These are phyloP conservation scores for Flaveria linearis DNA, from an alignment of 129 eudicot species.

Conservation along the genomic window DNA sequence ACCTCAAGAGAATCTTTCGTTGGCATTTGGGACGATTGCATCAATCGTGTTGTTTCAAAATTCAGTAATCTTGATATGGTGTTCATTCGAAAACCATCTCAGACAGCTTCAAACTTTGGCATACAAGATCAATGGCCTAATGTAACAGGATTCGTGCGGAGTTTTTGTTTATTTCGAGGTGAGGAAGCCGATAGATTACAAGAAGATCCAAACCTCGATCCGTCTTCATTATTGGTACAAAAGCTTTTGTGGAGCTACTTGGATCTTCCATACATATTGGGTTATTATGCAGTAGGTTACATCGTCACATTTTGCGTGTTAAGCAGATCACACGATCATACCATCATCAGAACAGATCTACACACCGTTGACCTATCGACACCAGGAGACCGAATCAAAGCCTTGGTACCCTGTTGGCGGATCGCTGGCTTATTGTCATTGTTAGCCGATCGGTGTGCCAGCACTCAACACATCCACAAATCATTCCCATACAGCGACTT, in stretches of 20 bases:
- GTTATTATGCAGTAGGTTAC: constrained; percentile 68
- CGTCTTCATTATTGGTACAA: constrained; percentile 49
- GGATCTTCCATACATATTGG: constrained; percentile 68
- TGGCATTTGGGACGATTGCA: constrained; percentile 81
- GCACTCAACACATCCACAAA: constrained; percentile 28
- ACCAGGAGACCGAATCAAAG: constrained; percentile 59
- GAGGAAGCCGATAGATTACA: constrained; percentile 62
- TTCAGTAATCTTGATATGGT: constrained; percentile 50
- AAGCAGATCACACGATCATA: constrained; percentile 46
- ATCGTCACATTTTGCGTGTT: constrained; percentile 70
- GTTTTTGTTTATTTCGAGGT: constrained; percentile 78
- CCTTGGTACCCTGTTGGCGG: constrained; percentile 74
- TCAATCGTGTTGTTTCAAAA: constrained; percentile 58
- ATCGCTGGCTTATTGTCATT: constrained; percentile 56
- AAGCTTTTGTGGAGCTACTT: constrained; percentile 65
- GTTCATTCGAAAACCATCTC: constrained; percentile 49
- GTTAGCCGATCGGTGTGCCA: constrained; percentile 54
- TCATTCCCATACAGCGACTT: constrained; percentile 52
- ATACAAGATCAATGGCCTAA: constrained; percentile 78
- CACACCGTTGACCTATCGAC: constrained; percentile 57
- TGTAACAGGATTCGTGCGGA: constrained; percentile 54
- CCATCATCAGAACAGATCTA: constrained; percentile 60
- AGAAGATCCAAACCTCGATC: constrained; percentile 49
- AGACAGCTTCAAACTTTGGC: constrained; percentile 21
- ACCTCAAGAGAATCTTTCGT: constrained; percentile 59